These are phyloP conservation scores for Craspedostauros australis DNA, from an alignment of 108 stramenopile genomes.

Conservation along the genomic window DNA sequence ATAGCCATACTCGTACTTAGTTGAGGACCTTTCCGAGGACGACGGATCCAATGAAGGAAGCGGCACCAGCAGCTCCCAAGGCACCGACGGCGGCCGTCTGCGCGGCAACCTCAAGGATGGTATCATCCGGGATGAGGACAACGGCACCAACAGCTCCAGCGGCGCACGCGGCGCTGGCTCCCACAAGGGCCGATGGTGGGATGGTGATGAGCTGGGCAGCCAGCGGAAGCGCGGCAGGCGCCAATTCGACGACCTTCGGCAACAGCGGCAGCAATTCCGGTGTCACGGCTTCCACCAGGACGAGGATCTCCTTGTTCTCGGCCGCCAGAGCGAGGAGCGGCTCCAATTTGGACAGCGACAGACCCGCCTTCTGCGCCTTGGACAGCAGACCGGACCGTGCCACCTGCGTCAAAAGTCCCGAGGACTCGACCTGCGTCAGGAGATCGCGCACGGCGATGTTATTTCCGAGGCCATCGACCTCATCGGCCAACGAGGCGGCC, in stretches of 20 bases:
- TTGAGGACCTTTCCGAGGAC: constrained; percentile 67
- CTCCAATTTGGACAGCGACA: constrained; percentile 76
- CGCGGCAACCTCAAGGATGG: constrained; percentile 60
- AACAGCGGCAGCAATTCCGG: constrained; percentile 79
- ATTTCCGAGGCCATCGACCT: constrained; percentile 72
- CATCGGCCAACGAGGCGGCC: constrained; percentile 37
- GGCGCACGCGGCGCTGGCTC: constrained; percentile 45
- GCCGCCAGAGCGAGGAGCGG: constrained; percentile 70
- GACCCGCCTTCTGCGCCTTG: constrained; percentile 74
- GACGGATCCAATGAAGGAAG: constrained; percentile 59
- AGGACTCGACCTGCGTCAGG: constrained; percentile 46
- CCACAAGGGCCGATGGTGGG: constrained; percentile 41
- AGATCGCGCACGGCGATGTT: constrained; percentile 77
- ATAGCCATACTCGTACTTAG: constrained; percentile 11
- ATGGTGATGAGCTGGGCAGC: constrained; percentile 57
- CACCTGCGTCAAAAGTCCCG: constrained; percentile 73
- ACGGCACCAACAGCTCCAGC: constrained; percentile 62
- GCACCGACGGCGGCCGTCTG: constrained; percentile 72
- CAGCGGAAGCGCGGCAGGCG: constrained; percentile 72
- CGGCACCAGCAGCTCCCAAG: constrained; percentile 60
- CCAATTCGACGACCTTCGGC: constrained; percentile 70
- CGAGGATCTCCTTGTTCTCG: constrained; percentile 62
- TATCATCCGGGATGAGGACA: constrained; percentile 72
- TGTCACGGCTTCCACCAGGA: constrained; percentile 80
- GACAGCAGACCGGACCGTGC: constrained; percentile 72